Evolutionary conservation across 169 alveolate species (phyloP).

Genomic region (Babesia caballi): DNA sequence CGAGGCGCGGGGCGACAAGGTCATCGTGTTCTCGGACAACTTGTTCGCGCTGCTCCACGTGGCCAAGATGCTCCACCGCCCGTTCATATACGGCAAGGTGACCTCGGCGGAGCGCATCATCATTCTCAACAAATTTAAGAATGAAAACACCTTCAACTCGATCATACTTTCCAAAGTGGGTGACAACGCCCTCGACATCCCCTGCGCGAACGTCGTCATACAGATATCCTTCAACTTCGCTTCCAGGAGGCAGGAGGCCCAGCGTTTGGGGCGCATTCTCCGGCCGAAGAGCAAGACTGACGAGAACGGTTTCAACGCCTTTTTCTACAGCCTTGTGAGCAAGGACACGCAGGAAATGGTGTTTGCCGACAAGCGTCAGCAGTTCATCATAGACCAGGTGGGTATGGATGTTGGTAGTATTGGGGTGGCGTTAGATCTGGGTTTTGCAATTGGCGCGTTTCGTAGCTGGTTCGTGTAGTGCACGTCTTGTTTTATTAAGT

Average conservation of each 20-base stretch:
- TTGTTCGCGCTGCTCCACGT: conserved; percentile 90
- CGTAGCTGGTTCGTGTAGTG: too few relatives aligned
- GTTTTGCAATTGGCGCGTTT: too few relatives aligned
- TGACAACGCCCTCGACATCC: conserved; percentile 99
- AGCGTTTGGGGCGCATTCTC: conserved; percentile 98
- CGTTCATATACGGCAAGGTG: conserved; percentile 90
- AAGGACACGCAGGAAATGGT: conserved; percentile 97
- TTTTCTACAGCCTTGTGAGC: conserved; percentile 94
- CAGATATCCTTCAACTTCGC: conserved; percentile 97
- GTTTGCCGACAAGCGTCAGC: conserved; percentile 94
- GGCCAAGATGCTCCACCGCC: conserved; percentile 86
- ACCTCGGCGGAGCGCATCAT: conserved; percentile 87
- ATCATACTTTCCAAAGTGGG: conserved; percentile 97
- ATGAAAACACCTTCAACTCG: conserved; percentile 84
- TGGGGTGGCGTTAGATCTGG: too few relatives aligned
- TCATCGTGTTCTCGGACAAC: conserved; percentile 96
- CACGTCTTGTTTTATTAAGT: too few relatives aligned
- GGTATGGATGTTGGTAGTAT: neutral
- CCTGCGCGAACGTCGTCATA: conserved; percentile 98
- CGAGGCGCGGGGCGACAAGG: conserved; percentile 96
- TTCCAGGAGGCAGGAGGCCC: conserved; percentile 98
- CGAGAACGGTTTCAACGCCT: conserved; percentile 88
- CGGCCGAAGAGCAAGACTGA: conserved; percentile 93
- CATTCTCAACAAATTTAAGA: conserved; percentile 89
- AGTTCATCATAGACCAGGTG: conserved; percentile 96